Percentiles rank a stretch among this genome's conserved stretches.
These are phyloP conservation scores for Rutstroemia sydowiana DNA, from an alignment of 2,329 filamentous ascomycete species.

Conservation along the genomic window DNA sequence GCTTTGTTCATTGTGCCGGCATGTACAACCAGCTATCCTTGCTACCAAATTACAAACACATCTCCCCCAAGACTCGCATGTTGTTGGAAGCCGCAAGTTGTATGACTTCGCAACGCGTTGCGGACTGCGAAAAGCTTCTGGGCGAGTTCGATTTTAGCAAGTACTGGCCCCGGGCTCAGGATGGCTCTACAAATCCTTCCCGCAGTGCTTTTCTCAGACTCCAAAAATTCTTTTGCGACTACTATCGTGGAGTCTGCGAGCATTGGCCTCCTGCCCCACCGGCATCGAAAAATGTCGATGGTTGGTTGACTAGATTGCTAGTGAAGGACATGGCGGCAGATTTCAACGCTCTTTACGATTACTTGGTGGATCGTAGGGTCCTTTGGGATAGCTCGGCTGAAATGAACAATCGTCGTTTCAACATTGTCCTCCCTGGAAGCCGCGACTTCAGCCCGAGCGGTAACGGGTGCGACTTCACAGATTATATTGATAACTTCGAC, in stretches of 20 bases:
- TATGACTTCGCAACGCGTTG: conserved; percentile 54
- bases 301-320: conserved; percentile 55
- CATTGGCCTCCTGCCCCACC: conserved; percentile 50
- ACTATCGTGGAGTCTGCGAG: conserved; percentile 51
- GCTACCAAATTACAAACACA: conserved; percentile 47
- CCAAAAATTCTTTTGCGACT: conserved; percentile 50
- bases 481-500: conserved; percentile 60
- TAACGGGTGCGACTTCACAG: conserved; percentile 53
- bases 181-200: conserved; percentile 26
- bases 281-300: conserved; percentile 38
- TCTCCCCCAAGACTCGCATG: conserved; percentile 55
- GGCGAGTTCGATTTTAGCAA: conserved; percentile 52
- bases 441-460: conserved; percentile 38
- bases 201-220: conserved; percentile 49
- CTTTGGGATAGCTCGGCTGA: conserved; percentile 58
- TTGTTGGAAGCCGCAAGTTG: conserved; percentile 55
- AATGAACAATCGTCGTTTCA: conserved; percentile 55
- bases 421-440: conserved; percentile 47
- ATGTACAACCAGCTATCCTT: conserved; percentile 48
- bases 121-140: conserved; percentile 56
- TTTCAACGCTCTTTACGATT: conserved; percentile 63
- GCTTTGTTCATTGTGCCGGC: conserved; percentile 59
- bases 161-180: conserved; percentile 44
- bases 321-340: conserved; percentile 53
- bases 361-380: conserved; percentile 60